Conservation (phyloP, 352 stramenopile species). For the Peronospora destructor region DNA sequence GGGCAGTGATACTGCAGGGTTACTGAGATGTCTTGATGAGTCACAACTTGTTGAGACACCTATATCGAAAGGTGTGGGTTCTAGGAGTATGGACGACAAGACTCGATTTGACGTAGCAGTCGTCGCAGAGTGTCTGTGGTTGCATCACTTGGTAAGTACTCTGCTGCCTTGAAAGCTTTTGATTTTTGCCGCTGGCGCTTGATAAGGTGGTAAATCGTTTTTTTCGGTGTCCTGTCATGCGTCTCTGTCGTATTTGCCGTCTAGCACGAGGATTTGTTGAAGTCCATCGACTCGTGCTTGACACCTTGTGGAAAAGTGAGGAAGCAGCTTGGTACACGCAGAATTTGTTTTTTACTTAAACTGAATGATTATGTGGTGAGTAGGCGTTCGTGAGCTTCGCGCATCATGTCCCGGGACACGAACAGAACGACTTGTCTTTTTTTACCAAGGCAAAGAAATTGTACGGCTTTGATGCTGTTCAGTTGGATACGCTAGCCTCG, state of each 20-base stretch:
- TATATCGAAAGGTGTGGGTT: neutral
- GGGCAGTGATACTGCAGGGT: conserved; percentile 20
- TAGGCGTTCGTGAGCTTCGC: conserved; percentile 46
- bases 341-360: neutral
- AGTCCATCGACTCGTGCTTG: conserved; percentile 38
- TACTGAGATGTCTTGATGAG: conserved; percentile 20
- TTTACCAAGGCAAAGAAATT: conserved; percentile 38
- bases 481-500: conserved; percentile 36
- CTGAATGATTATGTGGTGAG: neutral
- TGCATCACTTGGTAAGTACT: conserved; percentile 37
- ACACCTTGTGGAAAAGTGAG: conserved; percentile 25
- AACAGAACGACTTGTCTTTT: conserved; percentile 45
- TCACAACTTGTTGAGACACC: neutral
- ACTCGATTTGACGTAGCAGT: conserved; percentile 36
- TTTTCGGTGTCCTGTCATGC: neutral
- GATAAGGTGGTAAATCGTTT: neutral
- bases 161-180: neutral
- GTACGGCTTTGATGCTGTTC: conserved; percentile 30
- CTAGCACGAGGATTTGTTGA: conserved; percentile 38
- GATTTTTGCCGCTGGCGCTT: neutral
- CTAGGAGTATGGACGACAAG: neutral
- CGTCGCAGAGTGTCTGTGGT: conserved; percentile 47
- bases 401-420: conserved; percentile 43
- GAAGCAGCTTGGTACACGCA: neutral
- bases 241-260: neutral